Base-by-base conservation (phyloP, 208 protist genomes). In the Angomonas deanei region DNA sequence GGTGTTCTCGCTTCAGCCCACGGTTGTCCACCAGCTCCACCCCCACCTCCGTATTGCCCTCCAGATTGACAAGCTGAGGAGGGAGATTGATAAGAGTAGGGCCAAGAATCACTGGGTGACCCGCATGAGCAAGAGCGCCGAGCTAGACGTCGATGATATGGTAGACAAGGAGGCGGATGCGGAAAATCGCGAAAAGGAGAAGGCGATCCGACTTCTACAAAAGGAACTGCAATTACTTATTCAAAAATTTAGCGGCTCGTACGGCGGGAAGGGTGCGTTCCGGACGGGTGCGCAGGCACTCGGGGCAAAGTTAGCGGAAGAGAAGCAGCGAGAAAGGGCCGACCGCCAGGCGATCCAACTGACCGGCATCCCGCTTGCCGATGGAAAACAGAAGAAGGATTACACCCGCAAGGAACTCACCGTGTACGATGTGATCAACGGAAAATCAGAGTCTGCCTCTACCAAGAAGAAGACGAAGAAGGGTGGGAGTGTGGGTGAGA, bases 21-120 rank as follows among this genome's bases (percentile, higher is more conserved):
- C 78, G 2, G 74, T 93, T 36, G 81, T 93, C 33, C 82, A 91
- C 63, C 82, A 92, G 66, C 78, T 94, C 10, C 83, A 87, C 64
- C 56, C 73, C 5, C 86, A 91, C 63, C 68, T 96, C 24, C 75
- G 77, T 61, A 70, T 91, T 8, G 86, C 85, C 11, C 62, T 84
- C 54, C 87, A 93, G 70, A 91, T 96, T 63, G 90, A 96, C 57
- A 93, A 92, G 69, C 72, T 94, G 23, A 79, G 88, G 61, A 88
- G 86, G 52, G 86, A 92, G 66, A 82, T 96, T 62, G 74, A 79
- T 55, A 96, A 93, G 71, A 82, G 66, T 21, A 55, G 72, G 10
- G 87, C 85, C 10, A 70, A 53, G 42, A 88, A 91, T 46, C 72
- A 64, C 47, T 92, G 84, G 84, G 85, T 86, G 38, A 78, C 46